These are phyloP conservation scores for Guillardia theta DNA, from an alignment of 78 protist genomes.

Conservation along the genomic window DNA sequence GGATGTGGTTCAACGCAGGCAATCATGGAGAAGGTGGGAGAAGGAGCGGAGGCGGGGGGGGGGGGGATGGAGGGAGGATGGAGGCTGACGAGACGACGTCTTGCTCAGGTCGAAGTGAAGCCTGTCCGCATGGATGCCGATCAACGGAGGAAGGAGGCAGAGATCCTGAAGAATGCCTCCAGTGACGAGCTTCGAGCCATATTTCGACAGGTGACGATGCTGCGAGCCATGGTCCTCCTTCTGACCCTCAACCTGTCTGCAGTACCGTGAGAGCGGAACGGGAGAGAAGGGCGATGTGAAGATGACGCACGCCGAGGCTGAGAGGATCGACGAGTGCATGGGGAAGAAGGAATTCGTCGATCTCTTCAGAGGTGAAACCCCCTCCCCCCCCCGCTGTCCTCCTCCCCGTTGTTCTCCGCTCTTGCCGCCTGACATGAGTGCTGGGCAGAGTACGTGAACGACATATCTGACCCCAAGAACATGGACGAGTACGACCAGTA, in stretches of 20 bases:
- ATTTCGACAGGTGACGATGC: background rate
- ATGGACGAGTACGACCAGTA: background rate
- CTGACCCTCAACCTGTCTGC: background rate
- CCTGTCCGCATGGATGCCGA: background rate
- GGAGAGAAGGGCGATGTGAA: background rate
- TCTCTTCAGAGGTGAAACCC: background rate
- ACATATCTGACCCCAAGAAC: background rate
- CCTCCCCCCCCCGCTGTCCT: no score
- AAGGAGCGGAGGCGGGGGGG: no score
- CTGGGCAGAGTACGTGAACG: background rate
- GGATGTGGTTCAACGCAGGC: no score
- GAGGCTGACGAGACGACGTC: no score
- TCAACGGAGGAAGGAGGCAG: background rate
- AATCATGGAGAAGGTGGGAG: no score
- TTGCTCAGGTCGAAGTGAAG: slow-evolving; percentile 7
- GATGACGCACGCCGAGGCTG: background rate
- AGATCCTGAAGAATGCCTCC: background rate
- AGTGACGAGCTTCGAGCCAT: background rate
- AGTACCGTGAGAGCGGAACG: background rate
- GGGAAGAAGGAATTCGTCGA: background rate
- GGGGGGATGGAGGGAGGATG: no score
- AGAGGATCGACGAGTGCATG: background rate
- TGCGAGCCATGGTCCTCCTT: background rate
- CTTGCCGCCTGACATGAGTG: no score
- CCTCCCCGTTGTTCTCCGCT: no score